A percentile compares a stretch with the other conserved stretches of the same genome.
phyloP scores from a whole-genome alignment of 257 asterid species.

The Leptodermis oblonga region DNA sequence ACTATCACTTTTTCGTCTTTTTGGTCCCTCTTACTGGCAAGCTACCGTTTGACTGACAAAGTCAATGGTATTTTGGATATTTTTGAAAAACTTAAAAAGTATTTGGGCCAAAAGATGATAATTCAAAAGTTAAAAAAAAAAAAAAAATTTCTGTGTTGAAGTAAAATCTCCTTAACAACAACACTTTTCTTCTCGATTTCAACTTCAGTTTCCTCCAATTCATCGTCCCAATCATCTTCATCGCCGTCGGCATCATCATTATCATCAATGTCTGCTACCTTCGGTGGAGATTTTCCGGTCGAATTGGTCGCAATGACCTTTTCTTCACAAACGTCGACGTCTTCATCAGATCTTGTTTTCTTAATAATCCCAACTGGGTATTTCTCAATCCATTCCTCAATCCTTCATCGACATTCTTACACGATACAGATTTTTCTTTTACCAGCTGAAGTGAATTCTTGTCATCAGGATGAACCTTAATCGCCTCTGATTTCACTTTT shows the following conservation, averaged over 20 bases:
- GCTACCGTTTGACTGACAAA: too few relatives aligned
- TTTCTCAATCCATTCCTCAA: constrained; percentile 2
- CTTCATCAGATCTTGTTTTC: constrained; percentile 45
- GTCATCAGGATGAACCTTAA: constrained; percentile 19
- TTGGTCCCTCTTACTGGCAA: too few relatives aligned
- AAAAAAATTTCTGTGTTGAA: constrained; percentile 26
- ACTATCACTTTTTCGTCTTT: too few relatives aligned
- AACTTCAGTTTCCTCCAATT: constrained; percentile 27
- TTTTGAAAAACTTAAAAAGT: too few relatives aligned
- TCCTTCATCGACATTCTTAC: constrained; percentile 15
- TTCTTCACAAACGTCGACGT: constrained; percentile 51
- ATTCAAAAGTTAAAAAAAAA: too few relatives aligned
- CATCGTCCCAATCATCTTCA: constrained; percentile 27
- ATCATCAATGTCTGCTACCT: constrained; percentile 19
- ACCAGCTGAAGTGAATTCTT: constrained; percentile 26
- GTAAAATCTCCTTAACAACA: constrained; percentile 39
- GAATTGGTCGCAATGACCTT: constrained; percentile 42
- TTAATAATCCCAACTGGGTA: constrained; percentile 14
- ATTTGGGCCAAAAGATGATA: too few relatives aligned
- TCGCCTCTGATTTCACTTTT: constrained; percentile 17
- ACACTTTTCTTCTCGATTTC: constrained; percentile 34
- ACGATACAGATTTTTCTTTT: constrained; percentile 21
- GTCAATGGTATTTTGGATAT: too few relatives aligned
- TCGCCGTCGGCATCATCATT: constrained; percentile 22
- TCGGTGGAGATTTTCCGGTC: constrained; percentile 25